These are phyloP conservation scores for Rhodamnia argentea DNA, from an alignment of 345 rosid genomes.

Conservation along the genomic window DNA sequence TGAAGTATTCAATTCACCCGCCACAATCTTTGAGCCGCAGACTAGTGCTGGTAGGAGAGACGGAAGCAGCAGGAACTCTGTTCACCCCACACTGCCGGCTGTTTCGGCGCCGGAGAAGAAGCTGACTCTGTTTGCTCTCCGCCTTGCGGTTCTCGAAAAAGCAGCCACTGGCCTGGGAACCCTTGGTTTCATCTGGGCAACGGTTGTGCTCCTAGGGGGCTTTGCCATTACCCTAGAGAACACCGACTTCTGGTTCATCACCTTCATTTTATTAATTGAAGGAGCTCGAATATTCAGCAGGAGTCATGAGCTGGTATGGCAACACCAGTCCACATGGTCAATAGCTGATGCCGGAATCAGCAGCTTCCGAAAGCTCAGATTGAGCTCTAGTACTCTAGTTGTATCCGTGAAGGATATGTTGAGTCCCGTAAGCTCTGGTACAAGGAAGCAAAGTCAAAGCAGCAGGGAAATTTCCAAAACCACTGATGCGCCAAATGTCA, in stretches of 20 bases:
- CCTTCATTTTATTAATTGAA: not conserved
- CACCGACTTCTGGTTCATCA: not conserved
- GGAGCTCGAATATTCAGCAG: not conserved
- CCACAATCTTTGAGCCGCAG: not conserved
- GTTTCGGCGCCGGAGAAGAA: not conserved
- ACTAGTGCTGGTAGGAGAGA: not conserved
- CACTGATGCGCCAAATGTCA: not conserved
- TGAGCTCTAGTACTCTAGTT: not conserved
- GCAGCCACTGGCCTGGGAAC: conserved; percentile 72
- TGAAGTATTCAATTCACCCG: not conserved
- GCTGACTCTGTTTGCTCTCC: not conserved
- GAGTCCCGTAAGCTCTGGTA: not conserved
- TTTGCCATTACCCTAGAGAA: conserved; percentile 5
- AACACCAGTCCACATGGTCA: not conserved
- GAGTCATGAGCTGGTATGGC: not conserved
- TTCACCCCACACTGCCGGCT: not conserved
- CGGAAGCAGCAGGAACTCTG: not conserved
- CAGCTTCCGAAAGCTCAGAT: not conserved
- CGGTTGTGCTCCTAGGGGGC: conserved; percentile 79
- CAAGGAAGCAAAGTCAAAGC: not conserved
- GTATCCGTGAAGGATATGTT: not conserved
- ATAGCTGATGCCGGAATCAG: not conserved
- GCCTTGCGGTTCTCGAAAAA: conserved; percentile 1
- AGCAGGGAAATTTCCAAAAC: not conserved
- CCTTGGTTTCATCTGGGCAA: conserved; percentile 83